These are phyloP conservation scores for Paramecium sonneborni DNA, from an alignment of 73 alveolate genomes.

Conservation along the genomic window DNA sequence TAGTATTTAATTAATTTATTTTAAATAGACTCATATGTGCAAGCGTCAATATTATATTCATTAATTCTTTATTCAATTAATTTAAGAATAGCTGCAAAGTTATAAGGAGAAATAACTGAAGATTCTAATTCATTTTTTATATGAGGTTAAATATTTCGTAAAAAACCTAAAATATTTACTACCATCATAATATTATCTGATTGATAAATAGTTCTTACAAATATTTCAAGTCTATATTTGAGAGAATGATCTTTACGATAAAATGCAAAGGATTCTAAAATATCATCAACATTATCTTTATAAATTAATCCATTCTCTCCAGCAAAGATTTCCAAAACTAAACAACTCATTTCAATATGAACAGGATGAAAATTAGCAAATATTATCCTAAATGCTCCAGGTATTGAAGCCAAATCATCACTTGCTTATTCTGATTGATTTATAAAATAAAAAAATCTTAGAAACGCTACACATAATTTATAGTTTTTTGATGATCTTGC, in stretches of 20 bases:
- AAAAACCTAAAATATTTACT: neutral
- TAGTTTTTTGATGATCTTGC: slow-evolving; percentile 36
- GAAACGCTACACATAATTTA: slow-evolving; percentile 3
- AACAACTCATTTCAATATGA: slow-evolving; percentile 33
- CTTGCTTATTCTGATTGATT: neutral
- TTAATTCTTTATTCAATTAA: neutral
- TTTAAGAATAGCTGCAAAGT: neutral
- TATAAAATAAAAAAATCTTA: neutral
- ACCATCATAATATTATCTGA: slow-evolving; percentile 33
- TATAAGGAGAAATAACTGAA: neutral
- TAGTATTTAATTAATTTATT: neutral
- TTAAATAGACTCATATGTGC: slow-evolving; percentile 3
- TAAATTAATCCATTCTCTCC: slow-evolving; percentile 1
- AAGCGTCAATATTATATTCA: slow-evolving; percentile 18
- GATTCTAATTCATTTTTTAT: slow-evolving; percentile 5
- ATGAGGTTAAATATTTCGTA: neutral
- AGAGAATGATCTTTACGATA: neutral
- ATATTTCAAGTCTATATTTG: slow-evolving; percentile 29
- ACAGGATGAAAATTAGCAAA: slow-evolving; percentile 45
- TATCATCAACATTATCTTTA: neutral
- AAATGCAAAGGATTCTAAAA: neutral
- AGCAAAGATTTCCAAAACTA: slow-evolving; percentile 13
- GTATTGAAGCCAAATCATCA: neutral
- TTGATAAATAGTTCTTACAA: neutral
- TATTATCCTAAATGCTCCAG: slow-evolving; percentile 10